These are phyloP conservation scores for Beta vulgaris DNA, from an alignment of 148 eudicot genomes.

Conservation along the genomic window DNA sequence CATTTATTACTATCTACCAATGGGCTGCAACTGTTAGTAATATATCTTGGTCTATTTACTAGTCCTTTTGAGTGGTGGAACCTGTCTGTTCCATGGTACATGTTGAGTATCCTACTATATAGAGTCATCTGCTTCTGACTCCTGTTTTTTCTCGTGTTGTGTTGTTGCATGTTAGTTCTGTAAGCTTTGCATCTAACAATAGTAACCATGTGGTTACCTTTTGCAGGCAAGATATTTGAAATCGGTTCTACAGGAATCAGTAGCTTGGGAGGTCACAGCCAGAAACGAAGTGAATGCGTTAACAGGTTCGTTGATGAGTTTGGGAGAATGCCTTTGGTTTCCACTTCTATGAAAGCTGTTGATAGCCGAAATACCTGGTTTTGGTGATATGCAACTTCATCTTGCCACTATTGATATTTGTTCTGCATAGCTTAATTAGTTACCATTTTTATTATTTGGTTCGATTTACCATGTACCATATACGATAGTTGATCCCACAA, in stretches of 20 bases:
- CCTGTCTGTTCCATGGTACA: background rate
- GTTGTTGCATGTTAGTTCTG: background rate
- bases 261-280: conserved; percentile 80
- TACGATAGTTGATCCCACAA: background rate
- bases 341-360: conserved; percentile 68
- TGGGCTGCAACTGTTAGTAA: no score
- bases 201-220: background rate
- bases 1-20: no score
- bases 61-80: background rate
- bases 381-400: conserved; percentile 48
- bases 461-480: background rate
- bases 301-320: conserved; percentile 60
- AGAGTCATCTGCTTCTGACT: background rate
- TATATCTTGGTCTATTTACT: no score
- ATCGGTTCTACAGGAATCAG: conserved; percentile 91
- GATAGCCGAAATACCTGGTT: conserved; percentile 76
- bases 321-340: conserved; percentile 76
- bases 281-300: conserved; percentile 59
- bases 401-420: conserved; percentile 6
- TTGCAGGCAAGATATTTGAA: conserved; percentile 75
- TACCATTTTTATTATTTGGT: conserved; percentile 16
- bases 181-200: background rate
- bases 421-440: conserved; percentile 9
- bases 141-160: background rate
- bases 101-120: background rate